Evolutionary conservation across 1,139 yeast genomes (phyloP).

Genomic region (Zhuliangozyma blackwelliae): DNA sequence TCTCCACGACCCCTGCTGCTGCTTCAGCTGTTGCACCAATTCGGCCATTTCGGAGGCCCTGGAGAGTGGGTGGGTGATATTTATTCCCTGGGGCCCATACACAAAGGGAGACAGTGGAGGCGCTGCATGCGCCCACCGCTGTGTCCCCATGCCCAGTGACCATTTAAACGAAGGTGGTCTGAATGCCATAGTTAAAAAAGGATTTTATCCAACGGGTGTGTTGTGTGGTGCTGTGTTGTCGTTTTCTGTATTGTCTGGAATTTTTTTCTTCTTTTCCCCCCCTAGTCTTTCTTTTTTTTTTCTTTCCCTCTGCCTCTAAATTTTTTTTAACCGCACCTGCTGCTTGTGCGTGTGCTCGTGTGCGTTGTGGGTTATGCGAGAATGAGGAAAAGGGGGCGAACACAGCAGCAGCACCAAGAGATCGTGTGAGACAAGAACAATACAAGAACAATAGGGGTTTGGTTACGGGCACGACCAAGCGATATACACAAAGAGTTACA

Average conservation of each 20-base stretch:
- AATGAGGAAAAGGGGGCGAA: too few species aligned
- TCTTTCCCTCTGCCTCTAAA: too few species aligned
- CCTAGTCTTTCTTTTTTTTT: too few species aligned
- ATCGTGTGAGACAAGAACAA: too few species aligned
- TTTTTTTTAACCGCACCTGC: too few species aligned
- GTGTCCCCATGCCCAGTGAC: conserved; percentile 8
- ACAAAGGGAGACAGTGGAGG: background rate
- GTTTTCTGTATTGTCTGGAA: background rate
- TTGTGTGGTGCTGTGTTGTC: background rate
- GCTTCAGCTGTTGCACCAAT: conserved; percentile 14
- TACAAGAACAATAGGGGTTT: too few species aligned
- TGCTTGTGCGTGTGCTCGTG: too few species aligned
- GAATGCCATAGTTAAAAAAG: conserved; percentile 16
- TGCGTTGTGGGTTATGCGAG: too few species aligned
- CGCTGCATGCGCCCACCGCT: conserved; percentile 4
- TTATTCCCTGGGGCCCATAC: conserved; percentile 27
- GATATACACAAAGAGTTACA: too few species aligned
- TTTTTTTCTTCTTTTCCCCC: conserved; percentile 3
- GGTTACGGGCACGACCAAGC: too few species aligned
- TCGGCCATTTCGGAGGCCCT: conserved; percentile 41
- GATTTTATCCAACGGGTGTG: background rate
- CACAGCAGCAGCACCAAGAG: too few species aligned
- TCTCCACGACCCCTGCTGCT: conserved; percentile 8
- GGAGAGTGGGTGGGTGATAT: conserved; percentile 41
- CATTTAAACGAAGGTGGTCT: conserved; percentile 20